Conservation (phyloP, 139 green algal genomes). For the Auxenochlorella pyrenoidosa region DNA sequence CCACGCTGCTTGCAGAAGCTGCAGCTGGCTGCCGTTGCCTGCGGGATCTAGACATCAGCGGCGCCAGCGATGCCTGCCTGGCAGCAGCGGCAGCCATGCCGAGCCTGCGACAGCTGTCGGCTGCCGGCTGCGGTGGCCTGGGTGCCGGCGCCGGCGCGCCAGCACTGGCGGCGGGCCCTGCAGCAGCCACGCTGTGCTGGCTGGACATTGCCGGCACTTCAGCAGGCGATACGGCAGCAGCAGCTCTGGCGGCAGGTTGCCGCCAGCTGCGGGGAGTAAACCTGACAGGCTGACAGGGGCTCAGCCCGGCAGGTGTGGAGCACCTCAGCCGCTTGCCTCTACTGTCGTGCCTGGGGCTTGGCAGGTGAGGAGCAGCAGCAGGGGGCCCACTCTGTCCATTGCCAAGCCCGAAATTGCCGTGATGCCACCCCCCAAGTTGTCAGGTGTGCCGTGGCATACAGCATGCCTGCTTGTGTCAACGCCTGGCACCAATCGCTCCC, state of each 20-base stretch:
- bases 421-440: too few species aligned
- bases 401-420: too few species aligned
- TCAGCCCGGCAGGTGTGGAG: not conserved
- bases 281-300: slow-evolving; percentile 12
- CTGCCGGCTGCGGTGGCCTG: not conserved
- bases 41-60: slow-evolving; percentile 14
- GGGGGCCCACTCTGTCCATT: too few species aligned
- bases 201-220: slow-evolving; percentile 18
- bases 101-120: not conserved
- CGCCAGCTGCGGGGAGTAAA: not conserved
- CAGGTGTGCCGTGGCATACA: too few species aligned
- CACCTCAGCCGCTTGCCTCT: not conserved
- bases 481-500: too few species aligned
- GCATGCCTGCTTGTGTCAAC: not conserved
- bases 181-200: not conserved
- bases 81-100: not conserved
- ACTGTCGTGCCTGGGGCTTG: slow-evolving; percentile 4
- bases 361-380: not conserved
- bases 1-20: slow-evolving; percentile 2
- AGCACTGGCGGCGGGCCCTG: not conserved
- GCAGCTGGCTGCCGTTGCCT: not conserved
- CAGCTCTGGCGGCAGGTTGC: not conserved
- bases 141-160: slow-evolving; percentile 4
- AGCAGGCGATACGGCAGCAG: not conserved
- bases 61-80: slow-evolving; percentile 7